Conservation (phyloP, 129 eudicot species). For the Flaveria sonorensis region DNA sequence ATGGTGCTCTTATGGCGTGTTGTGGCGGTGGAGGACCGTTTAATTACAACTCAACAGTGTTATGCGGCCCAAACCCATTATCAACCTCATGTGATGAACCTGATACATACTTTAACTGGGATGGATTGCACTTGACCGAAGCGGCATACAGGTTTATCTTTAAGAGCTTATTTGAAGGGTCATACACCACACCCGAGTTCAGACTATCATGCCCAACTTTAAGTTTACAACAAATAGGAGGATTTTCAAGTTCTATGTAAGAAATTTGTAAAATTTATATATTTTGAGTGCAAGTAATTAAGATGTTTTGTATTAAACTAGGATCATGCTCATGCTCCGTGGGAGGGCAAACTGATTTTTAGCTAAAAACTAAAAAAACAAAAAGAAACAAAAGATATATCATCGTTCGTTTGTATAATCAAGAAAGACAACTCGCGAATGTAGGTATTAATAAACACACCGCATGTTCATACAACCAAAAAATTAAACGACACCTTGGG, state of each 20-base stretch:
- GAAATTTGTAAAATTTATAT: neutral
- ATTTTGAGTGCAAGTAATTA: neutral
- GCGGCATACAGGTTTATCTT: constrained; percentile 31
- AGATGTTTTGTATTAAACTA: neutral
- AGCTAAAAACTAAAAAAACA: too few species aligned
- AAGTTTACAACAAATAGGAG: neutral
- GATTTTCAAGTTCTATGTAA: constrained; percentile 21
- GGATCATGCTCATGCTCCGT: too few species aligned
- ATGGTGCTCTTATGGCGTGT: constrained; percentile 29
- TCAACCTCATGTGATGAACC: constrained; percentile 17
- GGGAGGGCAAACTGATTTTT: too few species aligned
- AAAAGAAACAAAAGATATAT: too few species aligned
- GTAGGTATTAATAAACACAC: too few species aligned
- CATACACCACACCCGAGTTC: constrained; percentile 36
- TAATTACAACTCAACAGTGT: constrained; percentile 5
- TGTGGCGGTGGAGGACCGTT: constrained; percentile 23
- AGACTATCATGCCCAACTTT: constrained; percentile 17
- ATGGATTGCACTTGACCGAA: constrained; percentile 30
- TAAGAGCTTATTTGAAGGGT: constrained; percentile 41
- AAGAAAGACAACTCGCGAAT: too few species aligned
- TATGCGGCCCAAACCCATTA: neutral
- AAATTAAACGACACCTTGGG: too few species aligned
- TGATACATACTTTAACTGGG: constrained; percentile 25
- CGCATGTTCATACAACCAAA: too few species aligned
- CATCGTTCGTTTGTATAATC: too few species aligned